These are phyloP conservation scores for Phlegmacium glaucopus DNA, from an alignment of 768 basidiomycete genomes.

Conservation along the genomic window DNA sequence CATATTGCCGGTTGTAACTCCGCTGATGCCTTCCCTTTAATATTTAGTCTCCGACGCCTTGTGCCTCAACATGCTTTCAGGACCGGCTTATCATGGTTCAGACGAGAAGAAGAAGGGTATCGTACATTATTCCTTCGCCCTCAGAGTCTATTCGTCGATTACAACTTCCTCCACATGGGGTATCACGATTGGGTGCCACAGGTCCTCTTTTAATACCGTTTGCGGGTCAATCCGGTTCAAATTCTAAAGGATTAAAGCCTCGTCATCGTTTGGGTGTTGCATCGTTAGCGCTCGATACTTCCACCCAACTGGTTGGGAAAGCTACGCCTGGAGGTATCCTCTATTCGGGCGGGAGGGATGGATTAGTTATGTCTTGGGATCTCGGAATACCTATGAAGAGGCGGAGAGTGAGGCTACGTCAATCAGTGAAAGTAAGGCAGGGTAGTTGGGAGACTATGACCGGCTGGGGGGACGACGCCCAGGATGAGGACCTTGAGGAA, in stretches of 20 bases:
- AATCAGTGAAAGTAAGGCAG: constrained; percentile 8
- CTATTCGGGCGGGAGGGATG: constrained; percentile 89
- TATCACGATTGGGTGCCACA: constrained; percentile 61
- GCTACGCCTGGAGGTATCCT: constrained; percentile 77
- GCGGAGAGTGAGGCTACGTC: constrained; percentile 26
- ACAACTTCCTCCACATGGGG: constrained; percentile 63
- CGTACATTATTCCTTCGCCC: constrained; percentile 84
- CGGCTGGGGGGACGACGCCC: constrained; percentile 73
- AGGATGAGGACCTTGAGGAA: constrained; percentile 66
- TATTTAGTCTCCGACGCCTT: no score
- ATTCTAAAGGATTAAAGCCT: constrained; percentile 38
- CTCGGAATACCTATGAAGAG: constrained; percentile 64
- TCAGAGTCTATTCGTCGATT: constrained; percentile 58
- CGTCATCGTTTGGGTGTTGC: constrained; percentile 85
- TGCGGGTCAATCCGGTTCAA: constrained; percentile 17
- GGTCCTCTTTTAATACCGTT: constrained; percentile 59
- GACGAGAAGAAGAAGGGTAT: constrained; percentile 66
- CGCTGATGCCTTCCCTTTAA: no score
- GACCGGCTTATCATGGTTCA: constrained; percentile 34
- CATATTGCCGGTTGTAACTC: no score
- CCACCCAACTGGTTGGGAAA: constrained; percentile 71
- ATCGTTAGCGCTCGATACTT: constrained; percentile 82
- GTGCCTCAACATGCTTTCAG: no score
- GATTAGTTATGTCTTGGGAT: constrained; percentile 86
- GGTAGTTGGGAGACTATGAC: constrained; percentile 79